These are phyloP conservation scores for Nicotiana tomentosiformis DNA, from an alignment of 257 asterid species.

Conservation along the genomic window DNA sequence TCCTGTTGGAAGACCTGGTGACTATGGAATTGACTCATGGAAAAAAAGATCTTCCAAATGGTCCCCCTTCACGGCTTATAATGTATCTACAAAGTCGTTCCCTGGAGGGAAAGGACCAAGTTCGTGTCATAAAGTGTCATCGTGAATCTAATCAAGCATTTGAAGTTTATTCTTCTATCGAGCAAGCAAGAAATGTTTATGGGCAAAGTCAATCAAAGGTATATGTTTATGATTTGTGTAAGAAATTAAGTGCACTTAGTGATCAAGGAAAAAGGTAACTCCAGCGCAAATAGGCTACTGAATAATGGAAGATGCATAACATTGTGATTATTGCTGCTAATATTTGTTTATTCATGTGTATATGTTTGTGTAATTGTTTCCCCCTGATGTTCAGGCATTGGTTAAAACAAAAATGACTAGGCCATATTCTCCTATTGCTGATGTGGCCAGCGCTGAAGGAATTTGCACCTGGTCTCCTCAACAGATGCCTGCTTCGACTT, in stretches of 20 bases:
- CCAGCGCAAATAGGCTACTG: not conserved
- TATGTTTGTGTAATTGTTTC: not conserved
- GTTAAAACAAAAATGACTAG: constrained; percentile 64
- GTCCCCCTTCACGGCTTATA: constrained; percentile 78
- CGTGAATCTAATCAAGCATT: constrained; percentile 74
- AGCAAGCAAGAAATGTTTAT: constrained; percentile 71
- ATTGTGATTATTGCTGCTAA: not conserved
- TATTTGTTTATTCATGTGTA: not conserved
- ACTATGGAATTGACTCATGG: constrained; percentile 81
- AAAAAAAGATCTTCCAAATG: constrained; percentile 70
- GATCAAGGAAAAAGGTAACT: not conserved
- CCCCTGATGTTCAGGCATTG: constrained; percentile 39
- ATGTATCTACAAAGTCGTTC: constrained; percentile 62
- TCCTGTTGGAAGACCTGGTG: constrained; percentile 76
- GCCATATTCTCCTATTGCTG: constrained; percentile 75
- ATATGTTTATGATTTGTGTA: constrained; percentile 14
- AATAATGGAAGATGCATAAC: constrained; percentile 3
- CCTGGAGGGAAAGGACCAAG: constrained; percentile 70
- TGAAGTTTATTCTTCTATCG: constrained; percentile 73
- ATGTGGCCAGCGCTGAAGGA: constrained; percentile 30
- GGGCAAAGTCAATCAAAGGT: constrained; percentile 64
- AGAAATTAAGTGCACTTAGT: not conserved
- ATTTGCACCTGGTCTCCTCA: constrained; percentile 56
- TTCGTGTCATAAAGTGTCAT: constrained; percentile 66
- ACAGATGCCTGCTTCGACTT: constrained; percentile 71